These are phyloP conservation scores for Ophiorrhiza pumila DNA, from an alignment of 257 asterid genomes.

Conservation along the genomic window DNA sequence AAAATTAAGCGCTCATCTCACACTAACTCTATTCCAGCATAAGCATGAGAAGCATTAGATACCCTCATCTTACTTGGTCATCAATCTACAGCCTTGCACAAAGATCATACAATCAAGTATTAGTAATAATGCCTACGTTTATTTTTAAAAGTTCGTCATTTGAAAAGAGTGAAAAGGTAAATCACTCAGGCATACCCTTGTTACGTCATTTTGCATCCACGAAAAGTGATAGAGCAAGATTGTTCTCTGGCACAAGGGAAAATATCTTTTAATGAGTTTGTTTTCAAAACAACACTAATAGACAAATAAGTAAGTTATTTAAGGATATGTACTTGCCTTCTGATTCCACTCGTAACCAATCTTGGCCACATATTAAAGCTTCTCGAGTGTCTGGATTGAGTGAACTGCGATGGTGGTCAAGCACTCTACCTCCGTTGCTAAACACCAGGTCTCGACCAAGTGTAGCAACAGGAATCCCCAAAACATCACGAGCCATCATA, in stretches of 20 bases:
- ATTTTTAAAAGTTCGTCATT: no score
- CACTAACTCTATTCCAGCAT: background rate
- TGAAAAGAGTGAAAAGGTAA: background rate
- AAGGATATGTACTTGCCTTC: slow-evolving; percentile 43
- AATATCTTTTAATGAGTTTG: background rate
- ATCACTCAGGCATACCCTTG: background rate
- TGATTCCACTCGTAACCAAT: slow-evolving; percentile 72
- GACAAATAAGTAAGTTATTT: background rate
- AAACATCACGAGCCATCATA: slow-evolving; percentile 89
- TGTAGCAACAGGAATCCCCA: slow-evolving; percentile 76
- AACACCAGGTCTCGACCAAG: slow-evolving; percentile 67
- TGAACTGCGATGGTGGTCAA: slow-evolving; percentile 54
- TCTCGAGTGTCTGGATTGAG: slow-evolving; percentile 73
- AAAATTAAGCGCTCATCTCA: background rate
- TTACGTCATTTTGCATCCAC: slow-evolving; percentile 43
- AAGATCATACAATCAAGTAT: slow-evolving; percentile 6
- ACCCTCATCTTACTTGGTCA: slow-evolving; percentile 6
- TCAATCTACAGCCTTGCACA: slow-evolving; percentile 17
- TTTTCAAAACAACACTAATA: slow-evolving; percentile 9
- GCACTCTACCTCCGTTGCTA: slow-evolving; percentile 63
- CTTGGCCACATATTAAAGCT: slow-evolving; percentile 91
- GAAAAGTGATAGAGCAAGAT: slow-evolving; percentile 42
- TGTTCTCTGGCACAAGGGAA: slow-evolving; percentile 33
- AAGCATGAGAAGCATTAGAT: slow-evolving; percentile 4
- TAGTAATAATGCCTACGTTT: background rate